Percentiles rank a stretch among this genome's conserved stretches.
phyloP scores from a whole-genome alignment of 805 yeast species.

The Isabelozyma gotoi region DNA sequence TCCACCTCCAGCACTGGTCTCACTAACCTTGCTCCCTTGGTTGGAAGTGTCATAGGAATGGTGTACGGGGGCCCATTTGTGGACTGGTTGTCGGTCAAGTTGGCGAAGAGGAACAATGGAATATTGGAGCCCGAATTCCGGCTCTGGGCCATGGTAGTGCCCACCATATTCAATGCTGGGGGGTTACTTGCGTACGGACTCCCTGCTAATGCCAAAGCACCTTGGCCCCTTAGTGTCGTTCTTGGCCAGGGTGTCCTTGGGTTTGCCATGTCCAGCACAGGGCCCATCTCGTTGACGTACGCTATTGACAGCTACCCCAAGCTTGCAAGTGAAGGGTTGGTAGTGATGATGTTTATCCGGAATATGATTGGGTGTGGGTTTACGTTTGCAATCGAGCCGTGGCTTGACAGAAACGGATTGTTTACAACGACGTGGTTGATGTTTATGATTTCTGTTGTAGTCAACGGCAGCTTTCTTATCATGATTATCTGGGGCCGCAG shows the following conservation, averaged over 20 bases:
- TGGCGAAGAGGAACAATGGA: conserved; percentile 5
- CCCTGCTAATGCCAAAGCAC: too few species aligned
- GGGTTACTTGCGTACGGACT: background rate
- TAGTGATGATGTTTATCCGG: conserved; percentile 5
- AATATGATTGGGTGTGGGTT: conserved; percentile 3
- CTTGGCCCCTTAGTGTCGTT: background rate
- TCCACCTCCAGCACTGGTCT: conserved; percentile 20
- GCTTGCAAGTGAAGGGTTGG: conserved; percentile 3
- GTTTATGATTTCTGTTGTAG: conserved; percentile 6
- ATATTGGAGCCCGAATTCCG: conserved; percentile 6
- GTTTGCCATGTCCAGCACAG: conserved; percentile 2
- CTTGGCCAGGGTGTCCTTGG: conserved; percentile 6
- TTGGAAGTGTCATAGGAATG: conserved; percentile 5
- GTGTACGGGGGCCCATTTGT: conserved; percentile 2
- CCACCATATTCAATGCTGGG: background rate
- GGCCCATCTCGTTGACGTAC: conserved; percentile 1
- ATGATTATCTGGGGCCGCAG: background rate
- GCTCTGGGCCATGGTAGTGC: background rate
- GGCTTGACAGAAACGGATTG: conserved; percentile 5
- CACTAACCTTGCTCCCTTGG: conserved; percentile 3
- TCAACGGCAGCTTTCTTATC: background rate
- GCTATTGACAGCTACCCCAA: conserved; percentile 7
- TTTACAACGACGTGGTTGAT: conserved; percentile 1
- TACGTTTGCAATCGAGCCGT: conserved; percentile 5
- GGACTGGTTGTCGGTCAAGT: background rate